phyloP scores from a whole-genome alignment of 345 rosid genomes.

The Eucalyptus regnans region DNA sequence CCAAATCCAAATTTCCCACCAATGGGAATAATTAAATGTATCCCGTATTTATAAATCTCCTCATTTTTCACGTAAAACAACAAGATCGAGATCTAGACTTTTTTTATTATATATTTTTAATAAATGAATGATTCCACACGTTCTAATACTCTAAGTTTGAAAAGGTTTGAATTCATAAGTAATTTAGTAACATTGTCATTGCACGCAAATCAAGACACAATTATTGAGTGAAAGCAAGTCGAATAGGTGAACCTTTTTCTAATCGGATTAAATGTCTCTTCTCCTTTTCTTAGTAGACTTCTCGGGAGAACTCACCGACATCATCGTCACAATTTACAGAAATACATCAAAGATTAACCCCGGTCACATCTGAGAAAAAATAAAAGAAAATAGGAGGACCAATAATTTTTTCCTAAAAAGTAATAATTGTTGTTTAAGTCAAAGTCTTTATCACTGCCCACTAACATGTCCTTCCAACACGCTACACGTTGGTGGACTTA shows the following conservation, averaged over 20 bases:
- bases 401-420: not conserved
- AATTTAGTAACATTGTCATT: not conserved
- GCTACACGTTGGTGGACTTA: not conserved
- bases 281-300: not conserved
- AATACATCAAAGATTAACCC: not conserved
- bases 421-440: not conserved
- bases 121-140: not conserved
- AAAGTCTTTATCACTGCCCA: not conserved
- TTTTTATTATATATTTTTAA: not conserved
- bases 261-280: not conserved
- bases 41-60: not conserved
- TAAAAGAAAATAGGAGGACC: not conserved
- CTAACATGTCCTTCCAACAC: not conserved
- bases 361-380: not conserved
- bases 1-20: not conserved
- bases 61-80: not conserved
- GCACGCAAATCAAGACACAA: not conserved
- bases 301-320: not conserved
- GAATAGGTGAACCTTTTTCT: not conserved
- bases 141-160: not conserved
- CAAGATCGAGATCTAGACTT: not conserved
- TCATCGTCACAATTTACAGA: not conserved
- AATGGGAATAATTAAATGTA: not conserved
- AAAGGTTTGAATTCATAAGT: not conserved
- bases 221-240: not conserved